A percentile compares a stretch with the other conserved stretches of the same genome.
These are phyloP conservation scores for Trametes sanguinea DNA, from an alignment of 768 basidiomycete genomes.

Conservation along the genomic window DNA sequence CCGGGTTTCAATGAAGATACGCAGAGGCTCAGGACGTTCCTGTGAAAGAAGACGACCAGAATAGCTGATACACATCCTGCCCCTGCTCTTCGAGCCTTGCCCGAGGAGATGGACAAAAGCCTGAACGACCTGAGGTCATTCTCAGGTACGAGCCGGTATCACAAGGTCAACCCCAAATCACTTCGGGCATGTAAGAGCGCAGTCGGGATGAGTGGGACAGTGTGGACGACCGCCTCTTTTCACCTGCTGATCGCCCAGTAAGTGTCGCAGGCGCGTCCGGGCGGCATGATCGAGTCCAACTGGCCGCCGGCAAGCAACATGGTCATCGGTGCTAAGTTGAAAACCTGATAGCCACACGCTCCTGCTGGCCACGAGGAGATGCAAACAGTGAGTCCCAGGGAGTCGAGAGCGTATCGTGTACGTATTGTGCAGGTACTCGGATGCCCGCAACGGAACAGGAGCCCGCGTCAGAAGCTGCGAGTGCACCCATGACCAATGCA, in stretches of 20 bases:
- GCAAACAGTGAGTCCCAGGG: neutral
- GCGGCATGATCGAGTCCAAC: constrained; percentile 1
- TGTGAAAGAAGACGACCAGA: neutral
- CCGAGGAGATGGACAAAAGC: neutral
- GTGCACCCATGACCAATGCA: constrained; percentile 13
- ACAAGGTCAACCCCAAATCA: neutral
- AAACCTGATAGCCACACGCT: neutral
- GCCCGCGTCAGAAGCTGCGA: constrained; percentile 5
- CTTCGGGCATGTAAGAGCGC: constrained; percentile 1
- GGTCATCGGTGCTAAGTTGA: neutral
- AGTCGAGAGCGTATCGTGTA: constrained; percentile 6
- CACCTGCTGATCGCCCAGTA: constrained; percentile 9
- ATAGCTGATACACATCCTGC: neutral
- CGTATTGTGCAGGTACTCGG: constrained; percentile 14
- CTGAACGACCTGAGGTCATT: neutral
- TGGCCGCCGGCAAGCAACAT: neutral
- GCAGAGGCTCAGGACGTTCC: neutral
- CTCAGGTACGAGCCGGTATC: neutral
- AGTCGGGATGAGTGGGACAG: neutral
- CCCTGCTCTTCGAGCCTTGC: neutral
- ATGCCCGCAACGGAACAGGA: constrained; percentile 13
- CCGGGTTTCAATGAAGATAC: neutral
- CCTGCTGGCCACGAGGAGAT: constrained; percentile 7
- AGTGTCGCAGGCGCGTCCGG: neutral
- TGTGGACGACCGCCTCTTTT: neutral